These are phyloP conservation scores for Pseudopyricularia javanii DNA, from an alignment of 2,329 filamentous ascomycete species.

Conservation along the genomic window DNA sequence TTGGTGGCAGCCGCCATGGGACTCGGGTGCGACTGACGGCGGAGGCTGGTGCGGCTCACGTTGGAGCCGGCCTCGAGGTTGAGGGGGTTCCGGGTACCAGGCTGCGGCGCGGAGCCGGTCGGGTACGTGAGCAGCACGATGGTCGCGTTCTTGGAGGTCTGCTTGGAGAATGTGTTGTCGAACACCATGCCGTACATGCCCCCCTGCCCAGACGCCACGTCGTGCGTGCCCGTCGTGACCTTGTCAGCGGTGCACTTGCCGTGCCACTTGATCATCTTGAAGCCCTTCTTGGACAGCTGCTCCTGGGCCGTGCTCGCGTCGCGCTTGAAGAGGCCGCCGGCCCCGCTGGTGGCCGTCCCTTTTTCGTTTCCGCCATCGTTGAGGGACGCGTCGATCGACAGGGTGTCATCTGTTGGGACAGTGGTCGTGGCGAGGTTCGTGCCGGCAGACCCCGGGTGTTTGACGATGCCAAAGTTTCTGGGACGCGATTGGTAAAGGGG, in stretches of 20 bases:
- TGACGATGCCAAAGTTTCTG: slow-evolving; percentile 93
- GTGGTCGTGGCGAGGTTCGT: slow-evolving; percentile 31
- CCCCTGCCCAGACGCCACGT: slow-evolving; percentile 60
- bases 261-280: slow-evolving; percentile 67
- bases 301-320: slow-evolving; percentile 49
- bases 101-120: slow-evolving; percentile 65
- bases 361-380: slow-evolving; percentile 16
- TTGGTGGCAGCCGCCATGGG: slow-evolving; percentile 32
- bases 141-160: slow-evolving; percentile 84
- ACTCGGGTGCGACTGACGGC: slow-evolving; percentile 31
- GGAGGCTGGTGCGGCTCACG: slow-evolving; percentile 39
- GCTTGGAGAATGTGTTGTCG: slow-evolving; percentile 98
- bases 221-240: slow-evolving; percentile 80
- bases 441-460: slow-evolving; percentile 69
- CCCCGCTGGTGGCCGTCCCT: slow-evolving; percentile 26
- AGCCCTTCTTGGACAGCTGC: slow-evolving; percentile 52
- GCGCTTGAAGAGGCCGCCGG: slow-evolving; percentile 38
- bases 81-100: slow-evolving; percentile 57
- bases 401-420: slow-evolving; percentile 19
- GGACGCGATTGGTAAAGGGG: neutral
- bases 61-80: slow-evolving; percentile 34
- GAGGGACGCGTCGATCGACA: slow-evolving; percentile 20
- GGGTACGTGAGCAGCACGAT: slow-evolving; percentile 93
- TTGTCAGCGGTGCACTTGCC: slow-evolving; percentile 96
- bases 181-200: slow-evolving; percentile 96